Conservation (phyloP, 2,329 filamentous ascomycete genomes). For the Monilinia laxa region DNA sequence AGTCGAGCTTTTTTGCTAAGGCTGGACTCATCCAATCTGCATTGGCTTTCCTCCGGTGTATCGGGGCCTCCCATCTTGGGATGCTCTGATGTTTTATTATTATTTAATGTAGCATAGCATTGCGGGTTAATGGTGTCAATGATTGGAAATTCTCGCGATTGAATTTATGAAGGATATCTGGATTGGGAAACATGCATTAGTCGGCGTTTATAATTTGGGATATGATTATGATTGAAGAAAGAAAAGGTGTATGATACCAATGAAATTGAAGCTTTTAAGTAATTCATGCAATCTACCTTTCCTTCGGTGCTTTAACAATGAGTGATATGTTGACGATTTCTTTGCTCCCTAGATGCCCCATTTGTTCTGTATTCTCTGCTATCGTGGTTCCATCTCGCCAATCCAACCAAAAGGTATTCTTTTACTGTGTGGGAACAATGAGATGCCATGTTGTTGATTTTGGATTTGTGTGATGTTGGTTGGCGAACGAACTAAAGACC, state of each 20-base stretch:
- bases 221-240: not conserved
- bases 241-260: slow-evolving; percentile 7
- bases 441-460: no score
- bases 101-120: slow-evolving; percentile 12
- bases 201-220: slow-evolving; percentile 1
- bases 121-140: slow-evolving; percentile 10
- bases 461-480: no score
- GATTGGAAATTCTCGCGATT: not conserved
- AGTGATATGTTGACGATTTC: no score
- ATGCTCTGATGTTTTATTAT: slow-evolving; percentile 2
- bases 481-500: no score
- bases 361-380: no score
- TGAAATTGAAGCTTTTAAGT: not conserved
- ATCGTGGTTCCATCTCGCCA: no score
- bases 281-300: not conserved
- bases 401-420: no score
- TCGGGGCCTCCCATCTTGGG: not conserved
- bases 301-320: not conserved
- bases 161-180: slow-evolving; percentile 10
- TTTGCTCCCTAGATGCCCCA: no score
- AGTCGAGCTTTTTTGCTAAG: not conserved
- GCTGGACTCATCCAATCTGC: not conserved
- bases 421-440: no score
- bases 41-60: not conserved
- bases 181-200: slow-evolving; percentile 10